These are phyloP conservation scores for Penicillium sp. DNA, from an alignment of 2,329 filamentous ascomycete species.

Conservation along the genomic window DNA sequence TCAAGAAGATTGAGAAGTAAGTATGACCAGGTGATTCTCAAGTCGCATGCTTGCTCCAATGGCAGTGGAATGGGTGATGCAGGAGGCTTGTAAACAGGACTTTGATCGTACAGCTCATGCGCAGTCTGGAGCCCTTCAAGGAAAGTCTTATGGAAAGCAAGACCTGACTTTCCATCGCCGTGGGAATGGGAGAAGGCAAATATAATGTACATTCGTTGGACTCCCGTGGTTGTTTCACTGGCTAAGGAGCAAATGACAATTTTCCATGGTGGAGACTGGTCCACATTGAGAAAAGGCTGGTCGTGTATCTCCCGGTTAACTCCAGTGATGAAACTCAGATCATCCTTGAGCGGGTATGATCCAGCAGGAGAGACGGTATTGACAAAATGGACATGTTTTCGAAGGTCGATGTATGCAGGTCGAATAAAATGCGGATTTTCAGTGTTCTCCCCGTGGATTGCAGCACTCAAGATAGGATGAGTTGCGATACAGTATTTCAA, in stretches of 20 bases:
- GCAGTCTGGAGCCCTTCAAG: neutral
- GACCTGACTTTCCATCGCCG: constrained; percentile 1
- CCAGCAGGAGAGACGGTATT: neutral
- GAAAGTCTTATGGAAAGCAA: neutral
- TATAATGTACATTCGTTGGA: neutral
- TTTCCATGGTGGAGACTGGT: constrained; percentile 1
- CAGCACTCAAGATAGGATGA: constrained; percentile 1
- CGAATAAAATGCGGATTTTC: neutral
- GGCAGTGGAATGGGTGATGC: neutral
- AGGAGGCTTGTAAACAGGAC: neutral
- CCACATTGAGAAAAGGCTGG: neutral
- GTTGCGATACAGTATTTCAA: neutral
- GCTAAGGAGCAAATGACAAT: neutral
- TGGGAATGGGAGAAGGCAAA: constrained; percentile 1
- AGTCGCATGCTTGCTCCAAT: neutral
- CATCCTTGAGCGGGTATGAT: neutral
- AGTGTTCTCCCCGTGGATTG: neutral
- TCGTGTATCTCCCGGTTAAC: neutral
- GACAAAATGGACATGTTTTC: neutral
- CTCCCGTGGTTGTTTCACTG: neutral
- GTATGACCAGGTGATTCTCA: neutral
- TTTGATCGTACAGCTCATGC: neutral
- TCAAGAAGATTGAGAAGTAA: neutral
- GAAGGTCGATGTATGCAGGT: neutral
- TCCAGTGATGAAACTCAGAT: neutral